Evolutionary conservation across 805 yeast genomes (phyloP), one percentile per base, ranked within the genome.

Genomic region (Kuraishia ogatae): DNA sequence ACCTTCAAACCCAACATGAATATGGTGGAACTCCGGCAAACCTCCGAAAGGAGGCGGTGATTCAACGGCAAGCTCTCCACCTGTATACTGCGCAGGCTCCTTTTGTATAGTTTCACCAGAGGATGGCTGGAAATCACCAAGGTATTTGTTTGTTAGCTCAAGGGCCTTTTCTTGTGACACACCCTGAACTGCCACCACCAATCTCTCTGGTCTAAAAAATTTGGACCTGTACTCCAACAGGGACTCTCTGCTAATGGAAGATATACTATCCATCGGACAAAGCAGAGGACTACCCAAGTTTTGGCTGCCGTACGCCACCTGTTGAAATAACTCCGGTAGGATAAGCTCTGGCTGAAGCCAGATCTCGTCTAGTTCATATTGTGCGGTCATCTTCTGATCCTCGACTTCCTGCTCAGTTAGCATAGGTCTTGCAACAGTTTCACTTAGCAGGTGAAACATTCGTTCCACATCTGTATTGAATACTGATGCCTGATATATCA

Each of bases 401-500:
- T 73, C 74, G 19, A 94, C 71, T 64, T 93, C 98, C 53, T 79
- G 80, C 17, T 80, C 82, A 1, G 86, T 75, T 47, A 92, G 71
- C 48, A 68, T 69, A 8, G 99, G 98, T 56, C 73, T 74, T 13
- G 85, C 73, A 2, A 93, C 85, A 0, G 97, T 89, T 60, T 91
- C 92, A 24, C 89, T 73, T 62, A 94, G 74, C 50, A 89, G 74
- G 50, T 79, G 79, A 59, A 88, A 81, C 96, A 94, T 90, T 60
- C 77, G 74, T 47, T 82, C 93, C 10, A 87, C 84, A 64, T 92
- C 97, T 50, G 78, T 77, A 66, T 92, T 92, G 78, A 94, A 93
- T 0, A 91, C 96, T 2, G 96, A 85, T 1, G 97, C 96, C 70
- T 94, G 98, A 69, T 94, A 94, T 72, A 93, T 82, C 74, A 93